Conservation (phyloP, 768 basidiomycete genomes). For the Tricholoma furcatifolium region DNA sequence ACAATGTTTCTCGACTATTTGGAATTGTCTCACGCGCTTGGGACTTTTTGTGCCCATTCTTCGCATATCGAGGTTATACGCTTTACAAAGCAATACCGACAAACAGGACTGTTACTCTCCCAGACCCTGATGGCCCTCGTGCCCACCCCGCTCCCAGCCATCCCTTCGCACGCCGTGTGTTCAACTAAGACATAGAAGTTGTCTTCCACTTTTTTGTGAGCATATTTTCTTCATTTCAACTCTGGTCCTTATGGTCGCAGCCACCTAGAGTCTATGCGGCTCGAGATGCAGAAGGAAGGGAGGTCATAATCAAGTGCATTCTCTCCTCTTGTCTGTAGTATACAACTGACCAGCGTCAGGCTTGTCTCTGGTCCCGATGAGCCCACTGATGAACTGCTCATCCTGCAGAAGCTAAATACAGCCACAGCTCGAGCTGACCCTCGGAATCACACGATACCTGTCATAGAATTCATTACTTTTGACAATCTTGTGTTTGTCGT, state of each 20-base stretch:
- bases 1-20: neutral
- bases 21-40: conserved; percentile 12
- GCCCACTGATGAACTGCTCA: conserved; percentile 11
- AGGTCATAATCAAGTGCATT: neutral
- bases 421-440: conserved; percentile 12
- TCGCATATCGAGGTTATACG: conserved; percentile 13
- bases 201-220: no score
- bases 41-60: conserved; percentile 18
- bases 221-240: no score
- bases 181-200: no score
- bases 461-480: conserved; percentile 16
- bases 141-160: no score
- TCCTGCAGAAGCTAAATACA: conserved; percentile 14
- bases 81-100: neutral
- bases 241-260: no score
- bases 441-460: conserved; percentile 18
- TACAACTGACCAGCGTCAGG: neutral
- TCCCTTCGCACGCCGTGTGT: no score
- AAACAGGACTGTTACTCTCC: neutral
- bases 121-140: no score
- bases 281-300: neutral
- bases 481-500: conserved; percentile 16
- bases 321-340: no score
- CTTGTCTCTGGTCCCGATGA: neutral
- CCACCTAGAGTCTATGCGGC: neutral